Evolutionary conservation across 176 grass and related monocot species (phyloP).

Genomic region (maize (Zea mays)): DNA sequence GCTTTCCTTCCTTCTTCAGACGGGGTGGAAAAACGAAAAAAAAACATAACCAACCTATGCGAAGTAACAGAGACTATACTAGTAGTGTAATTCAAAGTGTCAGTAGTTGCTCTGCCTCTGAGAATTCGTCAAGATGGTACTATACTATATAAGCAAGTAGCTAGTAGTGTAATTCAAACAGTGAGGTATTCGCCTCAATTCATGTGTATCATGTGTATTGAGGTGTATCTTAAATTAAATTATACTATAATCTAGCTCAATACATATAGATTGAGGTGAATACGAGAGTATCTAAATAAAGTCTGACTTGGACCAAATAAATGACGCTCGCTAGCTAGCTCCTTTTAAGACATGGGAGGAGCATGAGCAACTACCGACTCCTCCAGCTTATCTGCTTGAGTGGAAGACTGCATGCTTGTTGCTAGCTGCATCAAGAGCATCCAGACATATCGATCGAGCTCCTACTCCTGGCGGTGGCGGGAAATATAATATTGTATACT

Average conservation of each 20-base stretch:
- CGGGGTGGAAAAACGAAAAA: neutral
- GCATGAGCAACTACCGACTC: neutral
- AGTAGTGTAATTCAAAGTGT: neutral
- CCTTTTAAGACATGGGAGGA: conserved; percentile 5
- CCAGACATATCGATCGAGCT: neutral
- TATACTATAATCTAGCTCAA: too few relatives aligned
- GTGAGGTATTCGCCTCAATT: too few relatives aligned
- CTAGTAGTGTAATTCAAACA: conserved; percentile 47
- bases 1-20: neutral
- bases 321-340: conserved; percentile 12
- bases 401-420: neutral
- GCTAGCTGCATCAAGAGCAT: conserved; percentile 13
- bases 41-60: neutral
- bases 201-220: too few relatives aligned
- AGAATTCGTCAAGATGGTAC: conserved; percentile 37
- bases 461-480: neutral
- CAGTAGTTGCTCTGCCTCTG: neutral
- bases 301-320: conserved; percentile 47
- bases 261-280: too few relatives aligned
- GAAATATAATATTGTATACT: neutral
- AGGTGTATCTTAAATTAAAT: too few relatives aligned
- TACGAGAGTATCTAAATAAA: too few relatives aligned
- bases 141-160: too few relatives aligned
- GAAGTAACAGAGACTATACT: conserved; percentile 1
- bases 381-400: conserved; percentile 19